Percentiles rank a stretch among this genome's conserved stretches.
phyloP scores from a whole-genome alignment of 192 early-diverging fungal genomes.

The Coemansia erecta region DNA sequence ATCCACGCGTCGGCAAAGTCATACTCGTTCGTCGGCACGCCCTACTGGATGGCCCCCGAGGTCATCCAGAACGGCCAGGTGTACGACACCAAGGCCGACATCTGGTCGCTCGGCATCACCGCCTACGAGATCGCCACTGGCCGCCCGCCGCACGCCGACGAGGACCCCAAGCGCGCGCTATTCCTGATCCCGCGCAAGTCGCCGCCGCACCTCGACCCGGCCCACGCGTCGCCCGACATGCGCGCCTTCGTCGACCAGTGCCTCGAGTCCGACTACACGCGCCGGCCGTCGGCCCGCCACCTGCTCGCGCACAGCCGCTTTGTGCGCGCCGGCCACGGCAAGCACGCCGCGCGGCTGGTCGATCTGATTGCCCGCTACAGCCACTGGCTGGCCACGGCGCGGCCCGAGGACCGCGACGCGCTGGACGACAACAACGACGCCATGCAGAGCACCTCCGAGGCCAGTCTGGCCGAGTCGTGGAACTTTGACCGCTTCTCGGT shows the following conservation, averaged over 20 bases:
- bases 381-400: constrained; percentile 36
- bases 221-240: constrained; percentile 69
- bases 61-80: constrained; percentile 76
- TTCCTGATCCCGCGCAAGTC: constrained; percentile 81
- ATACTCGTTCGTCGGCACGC: constrained; percentile 95
- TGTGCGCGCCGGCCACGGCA: constrained; percentile 49
- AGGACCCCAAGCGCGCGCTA: constrained; percentile 86
- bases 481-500: constrained; percentile 54
- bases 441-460: constrained; percentile 48
- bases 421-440: constrained; percentile 51
- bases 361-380: constrained; percentile 49
- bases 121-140: constrained; percentile 96
- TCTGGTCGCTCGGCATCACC: constrained; percentile 99
- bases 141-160: constrained; percentile 88
- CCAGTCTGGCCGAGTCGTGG: constrained; percentile 50
- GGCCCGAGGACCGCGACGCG: constrained; percentile 28
- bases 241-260: constrained; percentile 89
- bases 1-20: constrained; percentile 67
- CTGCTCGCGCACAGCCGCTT: constrained; percentile 65
- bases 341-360: constrained; percentile 44
- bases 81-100: constrained; percentile 97
- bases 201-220: constrained; percentile 76
- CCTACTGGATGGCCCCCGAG: constrained; percentile 90
- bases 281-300: constrained; percentile 86
- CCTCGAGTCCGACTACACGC: constrained; percentile 80